Evolutionary conservation across 441 rosid genomes (phyloP).

Genomic region (Gossypium armourianum): DNA sequence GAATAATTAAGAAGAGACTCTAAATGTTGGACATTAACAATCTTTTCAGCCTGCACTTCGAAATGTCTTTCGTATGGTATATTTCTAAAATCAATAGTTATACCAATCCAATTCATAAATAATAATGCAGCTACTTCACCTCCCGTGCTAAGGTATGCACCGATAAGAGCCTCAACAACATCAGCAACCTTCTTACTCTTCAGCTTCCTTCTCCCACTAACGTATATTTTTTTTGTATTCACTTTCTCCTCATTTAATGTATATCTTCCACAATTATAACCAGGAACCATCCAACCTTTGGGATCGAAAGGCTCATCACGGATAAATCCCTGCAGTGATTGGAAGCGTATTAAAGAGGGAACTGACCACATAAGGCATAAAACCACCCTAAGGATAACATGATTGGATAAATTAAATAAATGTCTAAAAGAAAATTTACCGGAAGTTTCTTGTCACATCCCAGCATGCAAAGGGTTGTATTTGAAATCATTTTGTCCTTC

Average conservation of each 20-base stretch:
- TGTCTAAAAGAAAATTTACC: conserved; percentile 28
- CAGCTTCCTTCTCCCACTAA: conserved; percentile 31
- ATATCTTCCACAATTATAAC: conserved; percentile 31
- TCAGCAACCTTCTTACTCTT: conserved; percentile 66
- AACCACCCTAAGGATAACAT: not conserved
- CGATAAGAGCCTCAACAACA: conserved; percentile 73
- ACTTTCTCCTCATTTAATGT: conserved; percentile 29
- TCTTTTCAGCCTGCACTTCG: conserved; percentile 28
- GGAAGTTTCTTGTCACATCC: conserved; percentile 64
- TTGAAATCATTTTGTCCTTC: conserved; percentile 55
- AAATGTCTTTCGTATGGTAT: conserved; percentile 27
- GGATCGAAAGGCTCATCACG: conserved; percentile 63
- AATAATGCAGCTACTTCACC: conserved; percentile 56
- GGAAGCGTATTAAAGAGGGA: not conserved
- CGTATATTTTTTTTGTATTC: conserved; percentile 34
- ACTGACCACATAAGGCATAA: not conserved
- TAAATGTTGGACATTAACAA: conserved; percentile 33
- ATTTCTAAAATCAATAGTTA: conserved; percentile 37
- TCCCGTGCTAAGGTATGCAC: conserved; percentile 61
- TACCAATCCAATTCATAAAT: conserved; percentile 69
- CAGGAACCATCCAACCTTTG: conserved; percentile 60
- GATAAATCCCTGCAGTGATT: conserved; percentile 58
- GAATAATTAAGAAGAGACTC: conserved; percentile 50
- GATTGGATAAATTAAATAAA: not conserved
- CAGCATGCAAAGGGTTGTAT: conserved; percentile 52